Percentiles rank a stretch among this genome's conserved stretches.
Evolutionary conservation across 1,284 basidiomycete genomes (phyloP).

Genomic region (Blastosporella zonata): DNA sequence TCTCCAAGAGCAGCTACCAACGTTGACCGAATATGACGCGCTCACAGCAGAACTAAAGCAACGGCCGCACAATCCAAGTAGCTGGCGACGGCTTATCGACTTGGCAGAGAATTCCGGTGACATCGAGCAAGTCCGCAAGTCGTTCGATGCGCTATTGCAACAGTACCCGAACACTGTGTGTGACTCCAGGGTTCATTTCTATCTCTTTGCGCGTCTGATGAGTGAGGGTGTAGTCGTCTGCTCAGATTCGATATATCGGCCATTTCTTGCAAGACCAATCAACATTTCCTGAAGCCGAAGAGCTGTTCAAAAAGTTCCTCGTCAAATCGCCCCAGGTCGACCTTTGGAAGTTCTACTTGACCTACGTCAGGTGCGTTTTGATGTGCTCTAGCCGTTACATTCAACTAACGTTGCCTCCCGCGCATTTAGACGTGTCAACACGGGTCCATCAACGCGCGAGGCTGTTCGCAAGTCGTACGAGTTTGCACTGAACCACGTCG

Average conservation of each 20-base stretch:
- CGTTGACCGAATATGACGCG: constrained; percentile 34
- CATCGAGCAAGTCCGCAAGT: constrained; percentile 62
- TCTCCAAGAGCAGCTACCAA: constrained; percentile 21
- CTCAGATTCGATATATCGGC: constrained; percentile 80
- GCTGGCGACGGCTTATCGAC: constrained; percentile 67
- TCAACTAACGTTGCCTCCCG: neutral
- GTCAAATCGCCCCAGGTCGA: constrained; percentile 82
- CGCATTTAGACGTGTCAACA: constrained; percentile 47
- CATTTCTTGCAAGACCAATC: constrained; percentile 66
- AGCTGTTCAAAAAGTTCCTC: constrained; percentile 79
- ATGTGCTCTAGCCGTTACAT: too few relatives aligned
- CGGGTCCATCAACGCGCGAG: constrained; percentile 58
- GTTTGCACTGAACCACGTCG: constrained; percentile 88
- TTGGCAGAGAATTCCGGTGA: constrained; percentile 67
- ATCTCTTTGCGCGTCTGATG: constrained; percentile 14
- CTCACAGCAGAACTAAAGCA: constrained; percentile 33
- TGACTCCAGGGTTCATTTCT: constrained; percentile 21
- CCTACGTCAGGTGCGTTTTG: constrained; percentile 70
- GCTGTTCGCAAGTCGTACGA: constrained; percentile 90
- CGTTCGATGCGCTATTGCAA: constrained; percentile 73
- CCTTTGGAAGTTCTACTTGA: constrained; percentile 84
- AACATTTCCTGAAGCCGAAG: constrained; percentile 70
- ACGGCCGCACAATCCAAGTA: constrained; percentile 55
- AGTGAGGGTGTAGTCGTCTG: constrained; percentile 50
- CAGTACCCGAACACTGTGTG: constrained; percentile 78